Evolutionary conservation across 208 protist species (phyloP), one percentile per base, ranked within the genome.

Genomic region (Histomonas meleagridis): DNA sequence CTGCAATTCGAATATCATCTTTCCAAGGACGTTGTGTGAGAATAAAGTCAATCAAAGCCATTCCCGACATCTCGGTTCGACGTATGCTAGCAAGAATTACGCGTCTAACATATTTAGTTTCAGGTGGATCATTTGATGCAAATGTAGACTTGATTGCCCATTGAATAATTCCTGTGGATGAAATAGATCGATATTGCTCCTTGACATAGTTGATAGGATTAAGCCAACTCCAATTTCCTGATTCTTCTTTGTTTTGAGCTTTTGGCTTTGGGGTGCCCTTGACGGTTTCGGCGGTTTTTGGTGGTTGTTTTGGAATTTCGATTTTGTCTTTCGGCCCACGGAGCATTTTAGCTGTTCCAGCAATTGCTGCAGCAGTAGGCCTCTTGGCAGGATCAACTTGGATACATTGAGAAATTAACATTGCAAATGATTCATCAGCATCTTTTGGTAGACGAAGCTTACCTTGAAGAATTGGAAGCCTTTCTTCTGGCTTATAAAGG

Each of bases 61-160:
- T 51, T n/a, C 14, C n/a, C 14, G 43, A 43, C 40, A 86, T 46
- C 12, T 86, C 46, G 32, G 76, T 86, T 40, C 55, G 40, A 26
- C 76, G 23, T 7, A 86, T 55, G 32, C 46, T 55, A 7, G 43
- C 76, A 7, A 86, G 16, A 1, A 86, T 43, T 14, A 86, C 38
- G 21, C 76, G 40, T 12, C 76, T 43, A 46, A 86, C 76, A 35
- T 86, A 86, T 55, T 86, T 86, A 10, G 76, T 55, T 38, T 26
- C 76, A 51, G 76, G 76, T 38, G 76, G 76, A 55, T 86, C 46
- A n/a, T 86, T 86, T n/a, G 43, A 43, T 32, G 40, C 76, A 49
- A 55, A 51, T 14, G 76, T 86, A 12, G 76, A 40, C 28, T 86
- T 86, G 46, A 86, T 14, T 5, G 46, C 76, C 76, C 76, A 86